Conservation (phyloP, 345 rosid species). For the Populus euphratica region DNA sequence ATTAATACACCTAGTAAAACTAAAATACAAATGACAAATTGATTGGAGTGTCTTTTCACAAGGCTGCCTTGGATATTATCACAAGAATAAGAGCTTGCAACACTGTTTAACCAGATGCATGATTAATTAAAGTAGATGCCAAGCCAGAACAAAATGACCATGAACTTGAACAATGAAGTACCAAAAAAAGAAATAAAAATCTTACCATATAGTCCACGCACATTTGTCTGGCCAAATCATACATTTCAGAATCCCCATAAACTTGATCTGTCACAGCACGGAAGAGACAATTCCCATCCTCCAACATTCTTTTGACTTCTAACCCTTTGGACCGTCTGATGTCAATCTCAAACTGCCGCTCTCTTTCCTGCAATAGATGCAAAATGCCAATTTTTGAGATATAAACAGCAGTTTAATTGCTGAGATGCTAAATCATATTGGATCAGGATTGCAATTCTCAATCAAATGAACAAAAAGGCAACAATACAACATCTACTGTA, state of each 20-base stretch:
- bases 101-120: neutral
- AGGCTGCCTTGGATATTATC: neutral
- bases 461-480: neutral
- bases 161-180: neutral
- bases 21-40: neutral
- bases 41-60: neutral
- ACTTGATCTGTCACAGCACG: constrained; percentile 99
- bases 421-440: neutral
- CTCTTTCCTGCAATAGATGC: constrained; percentile 67
- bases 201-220: constrained; percentile 97
- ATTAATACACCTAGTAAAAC: neutral
- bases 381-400: constrained; percentile 2
- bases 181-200: neutral
- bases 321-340: constrained; percentile 67
- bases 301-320: constrained; percentile 88
- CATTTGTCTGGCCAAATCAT: constrained; percentile 79
- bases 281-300: constrained; percentile 98
- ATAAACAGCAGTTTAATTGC: neutral
- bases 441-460: neutral
- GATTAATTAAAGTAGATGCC: neutral
- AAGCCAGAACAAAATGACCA: neutral
- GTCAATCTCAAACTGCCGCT: constrained; percentile 85
- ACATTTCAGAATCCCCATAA: constrained; percentile 82
- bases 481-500: neutral
- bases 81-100: neutral